Percentiles rank a stretch among this genome's conserved stretches.
Conservation (phyloP, 2,329 filamentous ascomycete genomes). For the Alternaria rosae region DNA sequence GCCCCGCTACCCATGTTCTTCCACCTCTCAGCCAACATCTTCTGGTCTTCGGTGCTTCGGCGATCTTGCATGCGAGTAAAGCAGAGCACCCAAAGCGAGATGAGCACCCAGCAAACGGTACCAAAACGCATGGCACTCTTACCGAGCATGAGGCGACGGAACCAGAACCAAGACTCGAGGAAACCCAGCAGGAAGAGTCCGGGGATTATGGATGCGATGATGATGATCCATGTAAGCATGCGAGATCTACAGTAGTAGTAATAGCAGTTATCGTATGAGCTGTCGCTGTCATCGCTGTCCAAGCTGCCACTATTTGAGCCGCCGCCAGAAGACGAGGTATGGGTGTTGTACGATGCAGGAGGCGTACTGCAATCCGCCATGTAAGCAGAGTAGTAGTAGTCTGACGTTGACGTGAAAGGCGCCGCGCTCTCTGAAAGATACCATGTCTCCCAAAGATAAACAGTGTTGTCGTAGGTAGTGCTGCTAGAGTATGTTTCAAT, state of each 20-base stretch:
- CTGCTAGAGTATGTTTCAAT: slow-evolving; percentile 17
- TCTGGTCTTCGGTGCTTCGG: slow-evolving; percentile 41
- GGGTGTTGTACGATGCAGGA: slow-evolving; percentile 15
- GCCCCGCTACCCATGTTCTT: slow-evolving; percentile 34
- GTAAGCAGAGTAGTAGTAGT: slow-evolving; percentile 37
- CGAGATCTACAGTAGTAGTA: slow-evolving; percentile 24
- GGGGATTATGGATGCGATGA: slow-evolving; percentile 37
- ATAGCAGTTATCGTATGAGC: slow-evolving; percentile 11
- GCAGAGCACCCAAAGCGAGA: slow-evolving; percentile 41
- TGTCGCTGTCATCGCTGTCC: not conserved
- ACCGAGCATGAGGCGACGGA: slow-evolving; percentile 45
- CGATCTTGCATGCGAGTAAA: slow-evolving; percentile 44
- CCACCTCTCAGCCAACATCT: slow-evolving; percentile 40
- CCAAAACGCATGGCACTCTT: slow-evolving; percentile 40
- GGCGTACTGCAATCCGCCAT: slow-evolving; percentile 34
- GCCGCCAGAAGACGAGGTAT: not conserved
- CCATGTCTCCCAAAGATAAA: slow-evolving; percentile 32
- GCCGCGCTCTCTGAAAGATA: slow-evolving; percentile 35
- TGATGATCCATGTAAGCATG: slow-evolving; percentile 35
- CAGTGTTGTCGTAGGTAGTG: slow-evolving; percentile 6
- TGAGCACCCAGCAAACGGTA: slow-evolving; percentile 41
- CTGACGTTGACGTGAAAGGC: slow-evolving; percentile 28
- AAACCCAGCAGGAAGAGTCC: slow-evolving; percentile 43
- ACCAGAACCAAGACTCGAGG: slow-evolving; percentile 45
- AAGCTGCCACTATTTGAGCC: not conserved